phyloP scores from a whole-genome alignment of 2,329 filamentous ascomycete species.

The Ceratocystiopsis brevicomis region DNA sequence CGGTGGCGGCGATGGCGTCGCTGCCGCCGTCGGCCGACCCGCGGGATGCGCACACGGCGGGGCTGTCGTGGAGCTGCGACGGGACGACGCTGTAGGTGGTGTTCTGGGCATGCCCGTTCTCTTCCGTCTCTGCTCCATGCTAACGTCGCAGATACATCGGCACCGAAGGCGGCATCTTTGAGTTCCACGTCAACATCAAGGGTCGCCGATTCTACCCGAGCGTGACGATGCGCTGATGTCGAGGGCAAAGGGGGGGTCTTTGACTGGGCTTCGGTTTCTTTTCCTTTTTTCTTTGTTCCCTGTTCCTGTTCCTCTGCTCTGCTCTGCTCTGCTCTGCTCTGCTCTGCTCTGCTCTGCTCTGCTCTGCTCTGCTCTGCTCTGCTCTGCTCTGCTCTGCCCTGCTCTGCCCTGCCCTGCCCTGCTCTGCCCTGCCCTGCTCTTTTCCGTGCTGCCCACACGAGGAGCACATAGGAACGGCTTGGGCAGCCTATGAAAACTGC shows the following conservation, averaged over 20 bases:
- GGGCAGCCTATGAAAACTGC: not conserved
- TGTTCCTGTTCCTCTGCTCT: not conserved
- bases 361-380: not conserved
- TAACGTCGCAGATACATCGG: constrained; percentile 34
- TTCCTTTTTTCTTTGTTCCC: not conserved
- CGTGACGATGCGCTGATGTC: constrained; percentile 29
- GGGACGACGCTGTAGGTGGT: constrained; percentile 36
- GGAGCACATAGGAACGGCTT: not conserved
- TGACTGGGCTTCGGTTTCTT: not conserved
- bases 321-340: no score
- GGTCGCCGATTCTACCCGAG: constrained; percentile 40
- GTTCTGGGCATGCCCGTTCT: not conserved
- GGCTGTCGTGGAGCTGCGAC: constrained; percentile 42
- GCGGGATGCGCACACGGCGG: constrained; percentile 44
- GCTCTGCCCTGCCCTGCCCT: no score
- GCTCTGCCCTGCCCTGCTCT: no score
- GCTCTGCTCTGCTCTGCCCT: not conserved
- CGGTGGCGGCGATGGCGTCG: not conserved
- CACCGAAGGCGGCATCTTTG: constrained; percentile 56
- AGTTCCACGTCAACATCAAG: constrained; percentile 47
- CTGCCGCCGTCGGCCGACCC: constrained; percentile 22
- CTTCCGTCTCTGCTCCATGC: constrained; percentile 4
- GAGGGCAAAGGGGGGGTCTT: no score
- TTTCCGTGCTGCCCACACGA: no score
- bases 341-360: not conserved